Conservation (phyloP, 495 filamentous ascomycete species). For the Rhizodiscina lignyota region DNA sequence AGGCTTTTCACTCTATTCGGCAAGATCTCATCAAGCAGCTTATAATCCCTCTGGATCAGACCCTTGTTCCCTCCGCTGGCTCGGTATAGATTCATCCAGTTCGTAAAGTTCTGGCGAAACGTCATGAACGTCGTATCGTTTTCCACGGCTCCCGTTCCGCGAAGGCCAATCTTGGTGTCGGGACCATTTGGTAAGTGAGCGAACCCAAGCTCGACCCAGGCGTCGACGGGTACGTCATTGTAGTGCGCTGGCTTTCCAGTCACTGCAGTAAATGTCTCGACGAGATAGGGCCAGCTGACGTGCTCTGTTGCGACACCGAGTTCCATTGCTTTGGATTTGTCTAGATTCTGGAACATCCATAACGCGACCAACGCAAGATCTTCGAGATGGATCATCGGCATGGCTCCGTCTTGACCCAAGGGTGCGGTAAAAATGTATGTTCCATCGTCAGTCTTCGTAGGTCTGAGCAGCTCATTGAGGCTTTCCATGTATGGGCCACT, state of each 20-base stretch:
- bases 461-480: slow-evolving; percentile 16
- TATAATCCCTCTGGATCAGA: slow-evolving; percentile 7
- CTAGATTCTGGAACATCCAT: slow-evolving; percentile 8
- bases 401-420: slow-evolving; percentile 5
- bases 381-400: slow-evolving; percentile 9
- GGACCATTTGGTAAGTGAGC: slow-evolving; percentile 3
- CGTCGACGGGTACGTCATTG: slow-evolving; percentile 1
- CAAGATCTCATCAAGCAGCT: slow-evolving; percentile 4
- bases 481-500: slow-evolving; percentile 42
- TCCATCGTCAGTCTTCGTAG: slow-evolving; percentile 3
- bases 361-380: slow-evolving; percentile 4
- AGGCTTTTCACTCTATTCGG: slow-evolving; percentile 8
- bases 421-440: slow-evolving; percentile 6
- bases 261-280: slow-evolving; percentile 3
- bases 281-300: slow-evolving; percentile 2
- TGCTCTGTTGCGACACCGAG: slow-evolving; percentile 5
- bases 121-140: slow-evolving; percentile 8
- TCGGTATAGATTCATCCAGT: slow-evolving; percentile 9
- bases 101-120: slow-evolving; percentile 6
- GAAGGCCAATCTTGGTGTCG: too few species aligned
- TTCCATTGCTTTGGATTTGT: slow-evolving; percentile 3
- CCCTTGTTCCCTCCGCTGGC: slow-evolving; percentile 4
- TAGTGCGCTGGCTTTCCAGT: slow-evolving; percentile 8
- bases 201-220: slow-evolving; percentile 2
- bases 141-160: slow-evolving; percentile 4